These are phyloP conservation scores for Aristolochia contorta DNA, from an alignment of 164 flowering plant species.

Conservation along the genomic window DNA sequence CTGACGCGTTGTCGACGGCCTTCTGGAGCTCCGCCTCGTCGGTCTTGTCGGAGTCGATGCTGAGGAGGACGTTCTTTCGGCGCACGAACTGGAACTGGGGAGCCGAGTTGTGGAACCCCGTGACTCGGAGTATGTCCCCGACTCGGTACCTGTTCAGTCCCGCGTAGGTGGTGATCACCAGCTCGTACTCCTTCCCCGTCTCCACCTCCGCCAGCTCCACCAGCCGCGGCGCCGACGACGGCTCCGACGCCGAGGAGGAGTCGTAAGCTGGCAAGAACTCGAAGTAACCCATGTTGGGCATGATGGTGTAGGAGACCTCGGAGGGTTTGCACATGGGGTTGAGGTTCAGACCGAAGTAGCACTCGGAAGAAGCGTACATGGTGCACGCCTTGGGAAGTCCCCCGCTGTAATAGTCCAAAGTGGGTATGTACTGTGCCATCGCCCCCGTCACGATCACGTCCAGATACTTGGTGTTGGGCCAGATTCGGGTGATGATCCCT, in stretches of 20 bases:
- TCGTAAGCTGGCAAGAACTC: conserved; percentile 29
- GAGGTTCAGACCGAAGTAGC: conserved; percentile 38
- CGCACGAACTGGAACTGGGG: conserved; percentile 38
- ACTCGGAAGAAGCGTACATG: conserved; percentile 42
- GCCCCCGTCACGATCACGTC: conserved; percentile 36
- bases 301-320: conserved; percentile 34
- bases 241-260: not conserved
- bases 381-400: conserved; percentile 32
- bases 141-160: conserved; percentile 37
- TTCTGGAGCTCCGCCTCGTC: conserved; percentile 35
- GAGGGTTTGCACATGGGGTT: conserved; percentile 31
- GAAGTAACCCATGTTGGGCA: conserved; percentile 44
- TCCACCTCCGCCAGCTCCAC: conserved; percentile 33
- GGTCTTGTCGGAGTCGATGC: conserved; percentile 41
- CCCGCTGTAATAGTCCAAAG: conserved; percentile 31
- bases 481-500: conserved; percentile 28
- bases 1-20: conserved; percentile 27
- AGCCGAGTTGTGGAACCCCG: conserved; percentile 32
- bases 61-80: conserved; percentile 31
- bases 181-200: conserved; percentile 33
- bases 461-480: conserved; percentile 42
- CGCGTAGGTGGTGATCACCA: conserved; percentile 33
- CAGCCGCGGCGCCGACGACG: conserved; percentile 7
- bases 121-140: conserved; percentile 35
- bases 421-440: conserved; percentile 41